Evolutionary conservation across 371 early-diverging fungal species (phyloP).

Genomic region (Mucor saturninus): DNA sequence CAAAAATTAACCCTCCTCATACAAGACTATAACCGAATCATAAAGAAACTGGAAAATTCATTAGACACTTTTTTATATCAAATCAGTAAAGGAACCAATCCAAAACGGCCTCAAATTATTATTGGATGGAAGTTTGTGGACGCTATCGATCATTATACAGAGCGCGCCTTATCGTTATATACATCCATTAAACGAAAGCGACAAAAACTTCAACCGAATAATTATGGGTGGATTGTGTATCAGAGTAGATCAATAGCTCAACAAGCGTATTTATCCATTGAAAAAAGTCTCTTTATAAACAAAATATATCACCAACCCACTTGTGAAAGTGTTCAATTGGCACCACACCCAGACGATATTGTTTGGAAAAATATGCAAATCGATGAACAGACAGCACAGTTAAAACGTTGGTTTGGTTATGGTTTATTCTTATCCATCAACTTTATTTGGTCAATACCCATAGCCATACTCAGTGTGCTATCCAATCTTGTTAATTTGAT

Average conservation of each 20-base stretch:
- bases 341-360: constrained; percentile 77
- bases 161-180: constrained; percentile 63
- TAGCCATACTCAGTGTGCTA: constrained; percentile 58
- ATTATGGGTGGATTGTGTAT: constrained; percentile 76
- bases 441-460: constrained; percentile 68
- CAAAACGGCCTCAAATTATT: constrained; percentile 4
- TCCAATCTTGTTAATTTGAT: constrained; percentile 63
- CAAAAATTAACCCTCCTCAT: not conserved
- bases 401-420: constrained; percentile 59
- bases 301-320: not conserved
- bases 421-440: constrained; percentile 59
- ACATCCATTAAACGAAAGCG: constrained; percentile 64
- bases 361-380: constrained; percentile 79
- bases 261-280: constrained; percentile 47
- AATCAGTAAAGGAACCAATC: not conserved
- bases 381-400: constrained; percentile 44
- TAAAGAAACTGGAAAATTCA: constrained; percentile 6
- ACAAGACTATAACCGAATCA: constrained; percentile 11
- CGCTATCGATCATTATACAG: constrained; percentile 73
- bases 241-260: constrained; percentile 41
- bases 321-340: constrained; percentile 36
- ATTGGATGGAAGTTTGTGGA: constrained; percentile 58
- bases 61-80: not conserved
- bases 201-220: constrained; percentile 48
- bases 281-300: not conserved